A percentile compares a stretch with the other conserved stretches of the same genome.
Evolutionary conservation across 352 stramenopile genomes (phyloP).

Genomic region (Phytophthora capsici): DNA sequence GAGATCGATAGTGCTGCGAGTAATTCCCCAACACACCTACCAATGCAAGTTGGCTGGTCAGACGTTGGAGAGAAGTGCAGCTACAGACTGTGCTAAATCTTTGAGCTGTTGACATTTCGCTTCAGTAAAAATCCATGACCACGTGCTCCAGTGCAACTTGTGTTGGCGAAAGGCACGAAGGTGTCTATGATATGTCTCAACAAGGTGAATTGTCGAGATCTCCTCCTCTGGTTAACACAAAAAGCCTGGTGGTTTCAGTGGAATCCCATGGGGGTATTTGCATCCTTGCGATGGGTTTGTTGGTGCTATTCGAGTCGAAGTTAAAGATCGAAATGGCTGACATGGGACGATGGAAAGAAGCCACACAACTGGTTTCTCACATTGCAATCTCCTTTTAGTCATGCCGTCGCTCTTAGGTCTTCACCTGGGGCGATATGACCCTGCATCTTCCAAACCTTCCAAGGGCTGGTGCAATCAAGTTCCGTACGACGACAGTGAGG

Average conservation of each 20-base stretch:
- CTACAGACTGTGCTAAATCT: neutral
- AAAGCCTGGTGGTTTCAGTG: too few species aligned
- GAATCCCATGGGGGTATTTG: neutral
- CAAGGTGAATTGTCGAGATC: too few species aligned
- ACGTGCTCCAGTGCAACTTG: slow-evolving; percentile 2
- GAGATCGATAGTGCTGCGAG: neutral
- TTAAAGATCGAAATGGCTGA: too few species aligned
- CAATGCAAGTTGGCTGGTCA: neutral
- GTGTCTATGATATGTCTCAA: neutral
- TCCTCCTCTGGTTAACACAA: too few species aligned
- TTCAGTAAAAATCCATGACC: slow-evolving; percentile 6
- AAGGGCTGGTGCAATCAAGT: slow-evolving; percentile 32
- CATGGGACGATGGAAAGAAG: slow-evolving; percentile 24
- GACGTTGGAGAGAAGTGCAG: neutral
- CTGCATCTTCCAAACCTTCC: slow-evolving; percentile 18
- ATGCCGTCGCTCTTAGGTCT: slow-evolving; percentile 36
- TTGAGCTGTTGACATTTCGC: slow-evolving; percentile 24
- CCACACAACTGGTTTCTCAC: slow-evolving; percentile 5
- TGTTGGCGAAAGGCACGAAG: slow-evolving; percentile 3
- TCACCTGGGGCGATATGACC: slow-evolving; percentile 19
- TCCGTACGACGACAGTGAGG: slow-evolving; percentile 26
- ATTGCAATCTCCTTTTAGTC: slow-evolving; percentile 27
- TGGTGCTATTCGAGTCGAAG: too few species aligned
- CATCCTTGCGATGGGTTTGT: neutral
- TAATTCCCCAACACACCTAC: slow-evolving; percentile 8